Base-by-base conservation (phyloP, 441 rosid species). In the Erodium texanum region DNA sequence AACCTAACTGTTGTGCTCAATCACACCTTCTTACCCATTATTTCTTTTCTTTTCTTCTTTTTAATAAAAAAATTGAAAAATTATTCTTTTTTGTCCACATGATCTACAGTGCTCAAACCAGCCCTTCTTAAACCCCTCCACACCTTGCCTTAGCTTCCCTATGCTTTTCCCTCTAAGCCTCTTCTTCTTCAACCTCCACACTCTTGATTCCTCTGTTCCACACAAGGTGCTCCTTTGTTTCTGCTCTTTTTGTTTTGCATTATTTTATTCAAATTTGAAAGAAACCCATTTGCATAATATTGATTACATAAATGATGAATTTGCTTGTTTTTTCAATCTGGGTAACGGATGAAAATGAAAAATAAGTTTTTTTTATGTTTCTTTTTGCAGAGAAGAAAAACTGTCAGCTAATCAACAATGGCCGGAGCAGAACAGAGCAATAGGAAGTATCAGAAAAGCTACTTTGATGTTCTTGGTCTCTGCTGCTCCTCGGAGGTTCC, bases 401-500 rank as follows among this genome's bases (percentile, higher is more conserved):
- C 36, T 2, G 7, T 32, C 36, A 32, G 36, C 36, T 32, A 5
- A 32, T 32, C 1, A 2, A 41, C 14, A 41, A 41, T 41, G 48
- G 48, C 14, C 10, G 48, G 48, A 41, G 48, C 48, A 10, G 48
- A 41, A 9, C 14, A 41, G 3, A 41, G 6, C 41, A 36, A 36
- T 1, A 36, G 6, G 41, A 27, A 27, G 29, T 27, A 27, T 27
- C 50, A 84, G 63, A 93, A 86, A 64, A 93, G 89, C 78, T 90
- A 93, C 77, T 89, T 90, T 22, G 98, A 93, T 67, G 97, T 93
- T 19, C 45, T 87, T 48, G 99, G 99, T 12, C 70, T 93, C 0
- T 93, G 99, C 65, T 93, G 99, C 69, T 78, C 99, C 1, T 91
- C 97, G 4, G 99, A 93, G 71, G 86, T 88, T 72, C 86, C 99